These are phyloP conservation scores for Waltergamsia citrina DNA, from an alignment of 2,329 filamentous ascomycete genomes.

Conservation along the genomic window DNA sequence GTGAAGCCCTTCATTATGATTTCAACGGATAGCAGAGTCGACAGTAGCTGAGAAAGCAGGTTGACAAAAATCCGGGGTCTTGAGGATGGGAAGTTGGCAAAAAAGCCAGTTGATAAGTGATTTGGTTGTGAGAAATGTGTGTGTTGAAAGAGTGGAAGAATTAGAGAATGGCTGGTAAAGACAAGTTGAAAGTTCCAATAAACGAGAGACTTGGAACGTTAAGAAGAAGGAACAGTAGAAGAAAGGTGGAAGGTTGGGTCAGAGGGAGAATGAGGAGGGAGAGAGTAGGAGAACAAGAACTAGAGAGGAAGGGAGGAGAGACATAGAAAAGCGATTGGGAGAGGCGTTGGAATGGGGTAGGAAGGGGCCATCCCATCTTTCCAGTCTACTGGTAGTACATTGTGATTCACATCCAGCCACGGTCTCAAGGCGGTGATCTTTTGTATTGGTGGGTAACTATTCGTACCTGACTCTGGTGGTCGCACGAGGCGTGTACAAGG, in stretches of 20 bases:
- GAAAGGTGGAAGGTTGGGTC: conserved; percentile 1
- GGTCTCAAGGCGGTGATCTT: no score
- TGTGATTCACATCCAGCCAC: no score
- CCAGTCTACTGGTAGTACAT: no score
- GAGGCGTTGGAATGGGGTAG: not conserved
- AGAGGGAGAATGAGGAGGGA: not conserved
- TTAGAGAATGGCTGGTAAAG: conserved; percentile 6
- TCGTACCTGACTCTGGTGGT: no score
- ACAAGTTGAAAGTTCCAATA: conserved; percentile 4
- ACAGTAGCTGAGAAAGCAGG: not conserved
- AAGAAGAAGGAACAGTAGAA: conserved; percentile 4
- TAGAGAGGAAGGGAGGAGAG: not conserved
- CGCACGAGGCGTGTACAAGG: no score
- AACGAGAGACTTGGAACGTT: conserved; percentile 5
- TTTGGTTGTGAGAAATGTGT: not conserved
- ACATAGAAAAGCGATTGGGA: no score
- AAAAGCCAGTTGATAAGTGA: not conserved
- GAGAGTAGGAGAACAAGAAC: not conserved
- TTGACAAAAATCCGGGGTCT: not conserved
- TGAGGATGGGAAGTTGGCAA: not conserved
- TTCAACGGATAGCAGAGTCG: not conserved
- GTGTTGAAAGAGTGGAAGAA: not conserved
- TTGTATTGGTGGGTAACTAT: no score
- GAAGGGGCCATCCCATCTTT: no score
- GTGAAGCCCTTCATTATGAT: conserved; percentile 37